Base-by-base conservation (phyloP, 208 protist genomes). In the Giardia duodenalis region DNA sequence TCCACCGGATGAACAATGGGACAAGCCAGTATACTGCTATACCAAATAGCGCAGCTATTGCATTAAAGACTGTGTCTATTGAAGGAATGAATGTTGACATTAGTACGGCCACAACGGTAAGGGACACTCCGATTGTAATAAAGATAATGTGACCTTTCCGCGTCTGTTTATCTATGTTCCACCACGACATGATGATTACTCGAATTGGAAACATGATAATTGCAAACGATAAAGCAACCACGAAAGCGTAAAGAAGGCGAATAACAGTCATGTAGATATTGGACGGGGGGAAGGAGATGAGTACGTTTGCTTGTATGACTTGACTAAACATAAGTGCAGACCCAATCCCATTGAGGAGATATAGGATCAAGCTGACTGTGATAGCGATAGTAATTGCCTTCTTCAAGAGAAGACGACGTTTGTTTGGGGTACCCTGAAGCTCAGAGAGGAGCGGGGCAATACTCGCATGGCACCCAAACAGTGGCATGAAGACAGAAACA, bases 61-160 rank as follows among this genome's bases (percentile, higher is more conserved):
- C 4, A 42, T 89, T 89, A 45, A 89, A 89, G 42, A 89, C 86
- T 4, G 86, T 89, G 22, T 46, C 86, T 45, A 89, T 89, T 4
- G 22, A 46, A n/a, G 86, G 86, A 42, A 89, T 42, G 22, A 89
- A 44, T 19, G 44, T 89, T 3, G 22, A 46, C 19, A 89, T 4
- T 4, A 10, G 4, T 3, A 89, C 42, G 19, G 86, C 86, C 19
- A 89, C 4, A 45, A 89, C 42, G 22, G 44, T 89, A 3, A 45
- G 22, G 19, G 4, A n/a, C 4, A 89, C 4, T 4, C 86, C 86
- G 86, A 89, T 89, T 4, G 44, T 19, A 89, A 46, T 45, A 44
- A 89, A 89, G 86, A 45, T 42, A 19, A 89, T 19, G 4, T 10
- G 4, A 19, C 86, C 86, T n/a, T 45, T n/a, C 42, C 42, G 3